Conservation (phyloP, 208 protist genomes). For the Wallacemonas sp. region DNA sequence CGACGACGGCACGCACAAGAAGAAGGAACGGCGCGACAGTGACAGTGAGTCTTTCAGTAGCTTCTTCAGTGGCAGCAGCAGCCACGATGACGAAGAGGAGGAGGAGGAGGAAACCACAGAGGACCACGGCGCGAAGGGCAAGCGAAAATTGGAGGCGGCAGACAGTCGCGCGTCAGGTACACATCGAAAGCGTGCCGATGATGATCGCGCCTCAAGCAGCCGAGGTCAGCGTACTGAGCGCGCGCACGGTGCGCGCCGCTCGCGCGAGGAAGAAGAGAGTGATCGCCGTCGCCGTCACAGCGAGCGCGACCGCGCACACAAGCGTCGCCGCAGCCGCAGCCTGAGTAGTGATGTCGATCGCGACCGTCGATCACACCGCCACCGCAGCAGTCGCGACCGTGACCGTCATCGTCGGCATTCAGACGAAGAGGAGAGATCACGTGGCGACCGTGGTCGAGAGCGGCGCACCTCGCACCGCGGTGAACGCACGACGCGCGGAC, state of each 20-base stretch:
- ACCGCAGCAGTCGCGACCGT: slow-evolving; percentile 11
- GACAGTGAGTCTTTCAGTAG: slow-evolving; percentile 6
- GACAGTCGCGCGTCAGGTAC: no score
- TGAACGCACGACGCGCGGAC: no score
- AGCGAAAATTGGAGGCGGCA: no score
- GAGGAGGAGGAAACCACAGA: slow-evolving; percentile 14
- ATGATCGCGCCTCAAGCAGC: no score
- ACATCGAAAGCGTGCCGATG: no score
- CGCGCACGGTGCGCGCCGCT: slow-evolving; percentile 7
- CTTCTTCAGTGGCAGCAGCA: slow-evolving; percentile 13
- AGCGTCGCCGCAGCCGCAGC: not conserved
- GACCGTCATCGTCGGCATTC: slow-evolving; percentile 14
- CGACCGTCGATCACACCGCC: not conserved
- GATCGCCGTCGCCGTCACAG: slow-evolving; percentile 11
- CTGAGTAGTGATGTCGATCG: not conserved
- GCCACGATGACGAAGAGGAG: slow-evolving; percentile 4
- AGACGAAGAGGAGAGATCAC: no score
- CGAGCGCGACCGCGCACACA: slow-evolving; percentile 3
- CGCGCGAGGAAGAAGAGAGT: not conserved
- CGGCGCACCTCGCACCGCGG: no score
- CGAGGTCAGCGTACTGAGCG: slow-evolving; percentile 8
- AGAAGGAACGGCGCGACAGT: not conserved
- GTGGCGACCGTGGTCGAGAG: no score
- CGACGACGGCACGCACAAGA: not conserved
- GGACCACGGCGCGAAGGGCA: not conserved